These are phyloP conservation scores for Talaromyces stipitatus DNA, from an alignment of 495 filamentous ascomycete species.

Conservation along the genomic window DNA sequence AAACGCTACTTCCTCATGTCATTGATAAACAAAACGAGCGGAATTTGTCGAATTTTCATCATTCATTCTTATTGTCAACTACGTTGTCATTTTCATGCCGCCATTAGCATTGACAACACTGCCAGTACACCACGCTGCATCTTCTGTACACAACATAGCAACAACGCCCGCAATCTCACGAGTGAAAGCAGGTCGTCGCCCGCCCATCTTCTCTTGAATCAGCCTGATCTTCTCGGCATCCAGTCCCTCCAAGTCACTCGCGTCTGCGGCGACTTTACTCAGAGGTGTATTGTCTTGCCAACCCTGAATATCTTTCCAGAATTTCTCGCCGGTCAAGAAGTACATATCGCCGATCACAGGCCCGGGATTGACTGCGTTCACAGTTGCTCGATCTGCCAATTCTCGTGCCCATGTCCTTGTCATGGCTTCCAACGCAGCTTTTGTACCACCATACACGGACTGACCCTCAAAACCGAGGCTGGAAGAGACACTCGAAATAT, in stretches of 20 bases:
- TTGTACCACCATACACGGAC: conserved; percentile 79
- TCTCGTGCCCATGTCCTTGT: conserved; percentile 84
- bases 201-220: conserved; percentile 56
- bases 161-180: conserved; percentile 78
- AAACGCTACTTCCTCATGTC: background rate
- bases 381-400: conserved; percentile 66
- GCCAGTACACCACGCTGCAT: conserved; percentile 75
- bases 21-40: background rate
- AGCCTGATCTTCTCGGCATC: conserved; percentile 53
- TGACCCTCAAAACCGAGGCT: conserved; percentile 62
- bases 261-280: conserved; percentile 31
- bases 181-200: conserved; percentile 58
- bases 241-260: conserved; percentile 41
- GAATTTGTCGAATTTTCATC: background rate
- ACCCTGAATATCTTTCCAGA: conserved; percentile 47
- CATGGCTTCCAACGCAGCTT: conserved; percentile 88
- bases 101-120: conserved; percentile 85
- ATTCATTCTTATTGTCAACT: conserved; percentile 7
- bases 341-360: conserved; percentile 81
- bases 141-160: conserved; percentile 70
- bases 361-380: conserved; percentile 85
- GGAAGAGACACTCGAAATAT: conserved; percentile 64
- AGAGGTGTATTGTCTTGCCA: conserved; percentile 66
- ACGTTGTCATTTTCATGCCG: conserved; percentile 58
- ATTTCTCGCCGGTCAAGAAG: conserved; percentile 41